phyloP scores from a whole-genome alignment of 164 flowering plant species.

The Dillenia suffruticosa region DNA sequence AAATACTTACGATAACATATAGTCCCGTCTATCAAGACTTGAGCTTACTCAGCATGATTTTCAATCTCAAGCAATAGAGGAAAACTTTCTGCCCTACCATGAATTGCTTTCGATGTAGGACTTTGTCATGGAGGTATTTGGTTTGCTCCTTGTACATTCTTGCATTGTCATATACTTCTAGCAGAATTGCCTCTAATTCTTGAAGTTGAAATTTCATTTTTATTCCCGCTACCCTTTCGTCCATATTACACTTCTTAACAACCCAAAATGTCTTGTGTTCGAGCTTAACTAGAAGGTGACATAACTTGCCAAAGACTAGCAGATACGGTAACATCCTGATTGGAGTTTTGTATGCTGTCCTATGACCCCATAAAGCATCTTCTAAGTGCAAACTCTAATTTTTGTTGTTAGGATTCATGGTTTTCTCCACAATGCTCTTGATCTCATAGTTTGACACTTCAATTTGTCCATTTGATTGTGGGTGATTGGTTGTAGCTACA shows the following conservation, averaged over 20 bases:
- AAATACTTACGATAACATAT: too few relatives aligned
- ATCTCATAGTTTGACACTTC: neutral
- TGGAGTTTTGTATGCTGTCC: neutral
- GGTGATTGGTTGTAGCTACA: neutral
- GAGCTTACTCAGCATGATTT: too few relatives aligned
- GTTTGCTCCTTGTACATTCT: too few relatives aligned
- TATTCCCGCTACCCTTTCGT: neutral
- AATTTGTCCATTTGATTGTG: slow-evolving; percentile 1
- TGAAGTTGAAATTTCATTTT: too few relatives aligned
- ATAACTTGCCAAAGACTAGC: neutral
- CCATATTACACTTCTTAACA: neutral
- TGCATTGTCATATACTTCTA: too few relatives aligned
- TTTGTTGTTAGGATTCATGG: neutral
- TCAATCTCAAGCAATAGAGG: too few relatives aligned
- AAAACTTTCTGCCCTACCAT: too few relatives aligned
- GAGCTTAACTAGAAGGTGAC: neutral
- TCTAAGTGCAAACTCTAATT: neutral
- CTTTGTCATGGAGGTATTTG: too few relatives aligned
- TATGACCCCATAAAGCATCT: neutral
- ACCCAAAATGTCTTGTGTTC: neutral
- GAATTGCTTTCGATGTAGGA: too few relatives aligned
- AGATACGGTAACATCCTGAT: neutral
- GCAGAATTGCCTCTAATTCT: too few relatives aligned
- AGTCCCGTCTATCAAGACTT: too few relatives aligned
- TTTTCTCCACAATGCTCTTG: neutral